Percentiles rank a stretch among this genome's conserved stretches.
phyloP scores from a whole-genome alignment of 352 stramenopile species.

The Pythium graminicola region DNA sequence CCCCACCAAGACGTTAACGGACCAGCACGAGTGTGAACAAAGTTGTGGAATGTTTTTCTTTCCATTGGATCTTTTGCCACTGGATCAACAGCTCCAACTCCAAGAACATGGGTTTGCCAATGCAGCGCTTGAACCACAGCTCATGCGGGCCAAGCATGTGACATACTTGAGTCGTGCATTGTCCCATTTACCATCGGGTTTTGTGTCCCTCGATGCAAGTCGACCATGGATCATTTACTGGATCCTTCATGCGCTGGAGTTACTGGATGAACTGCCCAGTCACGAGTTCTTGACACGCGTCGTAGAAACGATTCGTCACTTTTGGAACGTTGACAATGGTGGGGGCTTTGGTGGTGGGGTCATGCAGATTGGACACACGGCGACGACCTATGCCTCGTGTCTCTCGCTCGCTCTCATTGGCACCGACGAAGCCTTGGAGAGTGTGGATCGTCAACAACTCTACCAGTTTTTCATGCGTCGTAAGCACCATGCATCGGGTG shows the following conservation, averaged over 20 bases:
- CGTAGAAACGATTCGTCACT: constrained; percentile 58
- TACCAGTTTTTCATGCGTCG: constrained; percentile 88
- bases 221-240: constrained; percentile 98
- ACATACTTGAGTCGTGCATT: constrained; percentile 72
- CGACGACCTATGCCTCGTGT: constrained; percentile 94
- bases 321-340: constrained; percentile 56
- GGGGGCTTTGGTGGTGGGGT: constrained; percentile 96
- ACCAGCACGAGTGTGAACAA: constrained; percentile 85
- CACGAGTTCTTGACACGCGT: constrained; percentile 31
- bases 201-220: constrained; percentile 91
- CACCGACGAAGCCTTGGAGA: constrained; percentile 66
- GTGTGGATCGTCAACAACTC: constrained; percentile 71
- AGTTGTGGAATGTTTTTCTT: constrained; percentile 92
- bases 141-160: constrained; percentile 85
- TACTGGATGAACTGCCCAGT: constrained; percentile 79
- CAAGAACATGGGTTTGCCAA: constrained; percentile 78
- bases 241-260: constrained; percentile 93
- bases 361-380: constrained; percentile 77
- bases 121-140: constrained; percentile 44
- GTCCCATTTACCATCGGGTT: constrained; percentile 60
- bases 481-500: constrained; percentile 78
- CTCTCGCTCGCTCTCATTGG: constrained; percentile 91
- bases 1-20: constrained; percentile 42
- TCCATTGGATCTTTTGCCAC: constrained; percentile 64
- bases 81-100: constrained; percentile 80